phyloP scores from a whole-genome alignment of 177 flowering plant genomes.

The Vitis hybrid region DNA sequence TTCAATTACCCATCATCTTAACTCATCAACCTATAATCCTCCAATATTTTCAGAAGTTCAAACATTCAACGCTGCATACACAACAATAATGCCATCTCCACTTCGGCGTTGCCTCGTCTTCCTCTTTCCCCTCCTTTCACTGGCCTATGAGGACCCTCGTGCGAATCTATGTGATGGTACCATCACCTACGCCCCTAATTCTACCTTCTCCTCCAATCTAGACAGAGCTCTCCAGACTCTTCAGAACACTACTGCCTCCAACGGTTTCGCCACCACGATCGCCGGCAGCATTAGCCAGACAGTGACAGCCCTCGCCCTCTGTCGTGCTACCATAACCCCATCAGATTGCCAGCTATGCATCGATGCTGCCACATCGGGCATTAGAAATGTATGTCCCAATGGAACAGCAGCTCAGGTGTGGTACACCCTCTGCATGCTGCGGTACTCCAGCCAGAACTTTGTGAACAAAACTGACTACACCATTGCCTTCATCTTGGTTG shows the following conservation, averaged over 20 bases:
- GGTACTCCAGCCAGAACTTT: slow-evolving; percentile 3
- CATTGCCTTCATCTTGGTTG: background rate
- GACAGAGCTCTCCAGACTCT: background rate
- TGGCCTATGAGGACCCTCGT: too few relatives aligned
- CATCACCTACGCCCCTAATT: slow-evolving; percentile 1
- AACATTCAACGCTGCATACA: too few relatives aligned
- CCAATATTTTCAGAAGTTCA: too few relatives aligned
- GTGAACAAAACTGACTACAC: background rate
- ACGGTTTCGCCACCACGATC: slow-evolving; percentile 1
- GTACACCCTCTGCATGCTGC: slow-evolving; percentile 8
- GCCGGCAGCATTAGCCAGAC: background rate
- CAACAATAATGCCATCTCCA: too few relatives aligned
- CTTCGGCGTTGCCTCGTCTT: too few relatives aligned
- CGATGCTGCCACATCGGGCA: background rate
- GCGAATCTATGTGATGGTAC: background rate
- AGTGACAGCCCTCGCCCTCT: slow-evolving; percentile 6
- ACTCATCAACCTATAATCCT: too few relatives aligned
- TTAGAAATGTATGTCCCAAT: background rate
- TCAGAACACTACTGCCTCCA: slow-evolving; percentile 7
- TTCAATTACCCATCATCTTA: too few relatives aligned
- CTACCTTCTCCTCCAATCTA: slow-evolving; percentile 8
- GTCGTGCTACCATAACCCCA: slow-evolving; percentile 3
- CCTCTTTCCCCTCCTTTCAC: too few relatives aligned
- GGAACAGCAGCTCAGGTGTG: background rate
- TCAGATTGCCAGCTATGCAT: slow-evolving; percentile 1